Conservation (phyloP, 495 filamentous ascomycete species). For the Aspergillus bertholletiae region DNA sequence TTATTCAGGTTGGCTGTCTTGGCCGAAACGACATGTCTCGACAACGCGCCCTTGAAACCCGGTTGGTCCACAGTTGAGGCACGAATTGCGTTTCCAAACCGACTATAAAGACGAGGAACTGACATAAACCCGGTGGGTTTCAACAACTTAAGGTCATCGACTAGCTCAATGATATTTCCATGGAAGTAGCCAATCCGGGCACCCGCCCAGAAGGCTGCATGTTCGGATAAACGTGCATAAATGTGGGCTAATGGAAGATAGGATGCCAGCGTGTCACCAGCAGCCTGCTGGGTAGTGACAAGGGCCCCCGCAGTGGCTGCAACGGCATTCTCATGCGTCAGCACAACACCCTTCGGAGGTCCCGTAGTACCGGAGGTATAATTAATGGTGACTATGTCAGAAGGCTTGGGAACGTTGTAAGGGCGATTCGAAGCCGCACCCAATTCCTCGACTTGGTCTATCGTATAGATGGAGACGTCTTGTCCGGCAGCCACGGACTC, state of each 20-base stretch:
- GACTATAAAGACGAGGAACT: constrained; percentile 88
- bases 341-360: constrained; percentile 85
- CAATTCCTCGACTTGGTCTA: constrained; percentile 73
- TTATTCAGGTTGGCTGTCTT: constrained; percentile 79
- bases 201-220: constrained; percentile 68
- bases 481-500: constrained; percentile 66
- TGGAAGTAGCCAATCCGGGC: constrained; percentile 89
- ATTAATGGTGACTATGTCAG: constrained; percentile 90
- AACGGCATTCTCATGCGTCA: constrained; percentile 80
- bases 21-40: constrained; percentile 69
- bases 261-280: constrained; percentile 65
- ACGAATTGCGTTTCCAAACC: constrained; percentile 80
- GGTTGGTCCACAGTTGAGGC: constrained; percentile 71
- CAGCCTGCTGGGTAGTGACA: constrained; percentile 42
- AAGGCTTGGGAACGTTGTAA: constrained; percentile 62
- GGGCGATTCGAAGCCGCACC: constrained; percentile 65
- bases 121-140: constrained; percentile 81
- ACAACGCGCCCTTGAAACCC: constrained; percentile 79
- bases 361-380: constrained; percentile 98
- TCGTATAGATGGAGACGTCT: constrained; percentile 73
- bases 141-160: constrained; percentile 88
- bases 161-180: constrained; percentile 79
- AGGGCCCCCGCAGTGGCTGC: constrained; percentile 63
- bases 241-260: constrained; percentile 97
- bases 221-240: constrained; percentile 80